Percentiles rank a stretch among this genome's conserved stretches.
Evolutionary conservation across 192 early-diverging fungal genomes (phyloP).

Genomic region (Blastocladiella britannica): DNA sequence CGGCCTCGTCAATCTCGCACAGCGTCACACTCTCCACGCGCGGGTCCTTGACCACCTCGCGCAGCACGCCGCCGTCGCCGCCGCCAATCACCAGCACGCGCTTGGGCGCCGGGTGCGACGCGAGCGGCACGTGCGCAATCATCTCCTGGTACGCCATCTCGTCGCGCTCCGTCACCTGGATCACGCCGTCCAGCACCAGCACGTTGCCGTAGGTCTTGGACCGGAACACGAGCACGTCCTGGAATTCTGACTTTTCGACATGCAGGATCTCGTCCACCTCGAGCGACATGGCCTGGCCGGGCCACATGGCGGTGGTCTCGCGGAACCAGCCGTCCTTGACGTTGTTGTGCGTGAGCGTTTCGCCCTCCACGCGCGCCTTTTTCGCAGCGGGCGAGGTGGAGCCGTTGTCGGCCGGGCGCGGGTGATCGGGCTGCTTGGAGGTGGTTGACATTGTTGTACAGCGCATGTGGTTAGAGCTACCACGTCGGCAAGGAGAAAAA

Average conservation of each 20-base stretch:
- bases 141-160: slow-evolving; percentile 99
- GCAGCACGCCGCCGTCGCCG: slow-evolving; percentile 96
- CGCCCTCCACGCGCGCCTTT: no score
- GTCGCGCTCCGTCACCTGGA: slow-evolving; percentile 95
- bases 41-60: slow-evolving; percentile 93
- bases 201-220: slow-evolving; percentile 89
- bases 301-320: slow-evolving; percentile 86
- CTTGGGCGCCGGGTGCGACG: slow-evolving; percentile 81
- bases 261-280: slow-evolving; percentile 89
- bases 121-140: slow-evolving; percentile 93
- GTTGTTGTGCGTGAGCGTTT: slow-evolving; percentile 65
- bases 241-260: slow-evolving; percentile 79
- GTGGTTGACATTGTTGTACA: no score
- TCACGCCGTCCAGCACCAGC: slow-evolving; percentile 90
- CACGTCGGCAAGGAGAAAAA: no score
- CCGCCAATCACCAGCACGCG: slow-evolving; percentile 97
- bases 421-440: no score
- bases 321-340: slow-evolving; percentile 94
- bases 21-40: slow-evolving; percentile 76
- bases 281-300: slow-evolving; percentile 93
- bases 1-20: slow-evolving; percentile 96
- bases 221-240: slow-evolving; percentile 96
- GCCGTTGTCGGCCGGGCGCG: no score
- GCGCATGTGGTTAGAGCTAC: no score
- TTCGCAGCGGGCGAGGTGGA: no score